Conservation (phyloP, 768 basidiomycete genomes). For the Auricularia sp. region DNA sequence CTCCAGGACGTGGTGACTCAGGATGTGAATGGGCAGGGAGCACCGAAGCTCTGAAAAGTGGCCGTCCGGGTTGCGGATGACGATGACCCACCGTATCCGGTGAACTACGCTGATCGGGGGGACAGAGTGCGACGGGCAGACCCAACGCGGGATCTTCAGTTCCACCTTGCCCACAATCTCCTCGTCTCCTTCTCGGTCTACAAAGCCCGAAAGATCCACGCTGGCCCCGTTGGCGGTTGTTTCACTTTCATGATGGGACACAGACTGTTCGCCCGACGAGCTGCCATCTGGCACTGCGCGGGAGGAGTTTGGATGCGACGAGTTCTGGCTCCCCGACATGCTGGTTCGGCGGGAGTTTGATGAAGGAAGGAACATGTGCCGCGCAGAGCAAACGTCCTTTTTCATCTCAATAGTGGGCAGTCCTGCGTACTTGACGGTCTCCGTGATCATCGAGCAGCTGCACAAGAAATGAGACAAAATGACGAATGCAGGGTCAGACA, state of each 20-base stretch:
- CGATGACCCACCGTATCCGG: conserved; percentile 70
- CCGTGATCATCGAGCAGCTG: conserved; percentile 3
- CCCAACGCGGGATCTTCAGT: conserved; percentile 46
- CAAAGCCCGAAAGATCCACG: conserved; percentile 8
- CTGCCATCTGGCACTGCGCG: conserved; percentile 1
- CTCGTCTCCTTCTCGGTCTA: conserved; percentile 21
- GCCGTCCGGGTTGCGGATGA: conserved; percentile 78
- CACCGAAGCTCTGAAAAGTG: conserved; percentile 93
- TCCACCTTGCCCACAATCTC: conserved; percentile 47
- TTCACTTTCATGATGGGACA: background rate
- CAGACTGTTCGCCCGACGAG: background rate
- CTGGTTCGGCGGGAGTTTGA: background rate
- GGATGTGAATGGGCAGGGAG: conserved; percentile 78
- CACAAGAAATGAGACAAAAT: background rate
- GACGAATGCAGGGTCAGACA: background rate
- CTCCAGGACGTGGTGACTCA: conserved; percentile 59
- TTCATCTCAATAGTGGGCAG: conserved; percentile 10
- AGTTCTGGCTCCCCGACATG: background rate
- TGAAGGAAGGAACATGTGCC: background rate
- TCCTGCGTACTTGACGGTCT: background rate
- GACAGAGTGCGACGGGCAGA: conserved; percentile 61
- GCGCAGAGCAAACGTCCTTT: conserved; percentile 31
- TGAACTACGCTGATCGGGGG: conserved; percentile 71
- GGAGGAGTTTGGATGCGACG: background rate
- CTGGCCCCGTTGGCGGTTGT: background rate